Evolutionary conservation across 495 filamentous ascomycete species (phyloP), one percentile per base, ranked within the genome.

Genomic region (Aspergillus olivimuriae): DNA sequence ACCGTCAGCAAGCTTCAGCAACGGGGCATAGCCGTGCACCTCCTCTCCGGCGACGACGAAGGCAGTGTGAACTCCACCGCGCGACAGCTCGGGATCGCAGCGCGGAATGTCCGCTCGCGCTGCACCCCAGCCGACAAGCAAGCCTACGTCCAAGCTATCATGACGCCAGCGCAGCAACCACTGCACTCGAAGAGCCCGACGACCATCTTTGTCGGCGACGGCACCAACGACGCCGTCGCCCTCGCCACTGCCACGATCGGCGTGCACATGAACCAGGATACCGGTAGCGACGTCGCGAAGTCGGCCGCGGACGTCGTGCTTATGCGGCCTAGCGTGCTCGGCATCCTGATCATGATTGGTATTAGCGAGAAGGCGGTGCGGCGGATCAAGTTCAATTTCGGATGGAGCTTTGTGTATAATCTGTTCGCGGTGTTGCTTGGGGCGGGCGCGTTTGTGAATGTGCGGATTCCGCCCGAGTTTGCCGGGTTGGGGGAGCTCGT

Each of bases 401-500:
- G 43, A 0, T 92, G 87, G 86, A 77, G 79, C 22, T 75, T 76
- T 31, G 61, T 86, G 0, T 92, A 90, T 58, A 90, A 92, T 50
- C 32, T 80, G 8, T 76, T 86, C 50, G 86, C 86, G 0, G 68
- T 92, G 8, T 56, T 87, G 39, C 69, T 89, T 3, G 84, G 75
- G 4, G 77, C 81, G 1, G 87, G 86, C 0, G 83, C 81, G 0
- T 87, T 89, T 52, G 72, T 77, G 1, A 51, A 68, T 46, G 72
- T 68, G 1, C 65, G 83, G 28, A 86, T 92, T 57, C 75, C 81
- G 19, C 86, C 87, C 0, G 60, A 76, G 56, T 90, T 76, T 72
- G 86, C 87, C 0, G 86, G 84, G 0, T 53, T 89, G 20, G 87
- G 86, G 0, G 86, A 91, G 68, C 46, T 89, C 18, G 82, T 88